A percentile compares a stretch with the other conserved stretches of the same genome.
phyloP scores from a whole-genome alignment of 306 rosid species.

The Begonia peltatifolia region DNA sequence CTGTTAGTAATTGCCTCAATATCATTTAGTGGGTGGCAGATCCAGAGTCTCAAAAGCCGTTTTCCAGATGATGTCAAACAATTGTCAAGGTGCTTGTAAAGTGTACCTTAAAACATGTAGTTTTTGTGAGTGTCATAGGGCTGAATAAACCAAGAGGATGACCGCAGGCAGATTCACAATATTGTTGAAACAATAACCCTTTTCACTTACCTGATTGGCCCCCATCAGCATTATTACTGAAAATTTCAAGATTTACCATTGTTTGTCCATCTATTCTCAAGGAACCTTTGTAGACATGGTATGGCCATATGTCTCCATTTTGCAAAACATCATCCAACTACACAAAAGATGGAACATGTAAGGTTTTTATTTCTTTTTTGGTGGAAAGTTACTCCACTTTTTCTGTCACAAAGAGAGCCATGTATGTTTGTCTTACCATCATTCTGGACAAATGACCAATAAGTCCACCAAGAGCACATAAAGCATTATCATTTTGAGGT shows the following conservation, averaged over 20 bases:
- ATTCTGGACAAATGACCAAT: conserved; percentile 66
- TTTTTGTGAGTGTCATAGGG: conserved; percentile 8
- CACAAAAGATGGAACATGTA: not conserved
- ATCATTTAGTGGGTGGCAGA: conserved; percentile 80
- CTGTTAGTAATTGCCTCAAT: conserved; percentile 55
- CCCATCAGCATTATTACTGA: conserved; percentile 76
- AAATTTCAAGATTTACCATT: conserved; percentile 78
- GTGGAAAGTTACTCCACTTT: too few species aligned
- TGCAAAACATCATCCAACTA: conserved; percentile 68
- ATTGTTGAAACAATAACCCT: conserved; percentile 9
- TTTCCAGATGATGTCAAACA: conserved; percentile 78
- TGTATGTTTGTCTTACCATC: conserved; percentile 48
- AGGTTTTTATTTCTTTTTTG: not conserved
- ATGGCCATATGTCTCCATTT: conserved; percentile 61
- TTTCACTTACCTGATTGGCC: conserved; percentile 58
- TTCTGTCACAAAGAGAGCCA: conserved; percentile 1
- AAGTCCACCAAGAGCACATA: conserved; percentile 72
- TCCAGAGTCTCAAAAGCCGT: conserved; percentile 80
- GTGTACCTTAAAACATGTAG: conserved; percentile 50
- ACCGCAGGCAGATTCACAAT: conserved; percentile 3
- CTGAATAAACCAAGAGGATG: conserved; percentile 13
- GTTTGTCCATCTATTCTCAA: conserved; percentile 98
- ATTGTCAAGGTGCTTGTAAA: conserved; percentile 67
- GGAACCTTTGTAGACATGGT: conserved; percentile 74
- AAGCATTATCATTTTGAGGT: conserved; percentile 35